Evolutionary conservation across 1,139 yeast species (phyloP), one percentile per base, ranked within the genome.

Genomic region (Blastobotrys capitulatus): DNA sequence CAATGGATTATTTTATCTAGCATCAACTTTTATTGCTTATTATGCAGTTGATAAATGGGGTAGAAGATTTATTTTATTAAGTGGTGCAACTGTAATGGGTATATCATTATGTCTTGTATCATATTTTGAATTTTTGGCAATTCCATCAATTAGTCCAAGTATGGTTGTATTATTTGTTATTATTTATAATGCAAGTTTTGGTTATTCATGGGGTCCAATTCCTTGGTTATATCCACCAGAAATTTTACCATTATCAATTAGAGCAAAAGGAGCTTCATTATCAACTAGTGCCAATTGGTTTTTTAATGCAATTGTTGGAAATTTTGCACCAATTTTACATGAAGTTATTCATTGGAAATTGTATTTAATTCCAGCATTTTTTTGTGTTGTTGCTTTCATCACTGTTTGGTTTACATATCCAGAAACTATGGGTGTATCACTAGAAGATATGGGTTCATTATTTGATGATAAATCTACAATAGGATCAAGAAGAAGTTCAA

Each of bases 201-300:
- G 96, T 10, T 82, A 82, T 59, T 69, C 73, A 4, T 88, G 96
- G 95, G 96, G 96, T 10, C 97, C 97, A 2, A 83, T 90, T 53
- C 96, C 96, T 7, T 89, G 97, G 97, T 75, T 90, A 59, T 83
- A 87, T 69, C 88, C 89, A 43, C 82, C 85, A 36, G 97, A 89
- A 69, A 90, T 90, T 48, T 77, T 90, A 52, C 97, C 97, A 0
- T 78, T 86, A 53, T 74, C 83, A 22, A 89, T 89, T n/a, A 78
- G 97, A 53, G 89, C 96, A 7, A 86, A 89, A 61, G 96, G 96
- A 46, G 95, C 96, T 0, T 88, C 96, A 1, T 71, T 88, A 56
- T 83, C 96, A 0, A 89, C 96, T 0, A 96, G 96, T 0, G 82
- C 95, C 9, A 89, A 89, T 66, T 90, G 97, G 97, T 78, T 87